A percentile compares a stretch with the other conserved stretches of the same genome.
phyloP scores from a whole-genome alignment of 2,329 filamentous ascomycete genomes.

The Rutstroemia sp. region DNA sequence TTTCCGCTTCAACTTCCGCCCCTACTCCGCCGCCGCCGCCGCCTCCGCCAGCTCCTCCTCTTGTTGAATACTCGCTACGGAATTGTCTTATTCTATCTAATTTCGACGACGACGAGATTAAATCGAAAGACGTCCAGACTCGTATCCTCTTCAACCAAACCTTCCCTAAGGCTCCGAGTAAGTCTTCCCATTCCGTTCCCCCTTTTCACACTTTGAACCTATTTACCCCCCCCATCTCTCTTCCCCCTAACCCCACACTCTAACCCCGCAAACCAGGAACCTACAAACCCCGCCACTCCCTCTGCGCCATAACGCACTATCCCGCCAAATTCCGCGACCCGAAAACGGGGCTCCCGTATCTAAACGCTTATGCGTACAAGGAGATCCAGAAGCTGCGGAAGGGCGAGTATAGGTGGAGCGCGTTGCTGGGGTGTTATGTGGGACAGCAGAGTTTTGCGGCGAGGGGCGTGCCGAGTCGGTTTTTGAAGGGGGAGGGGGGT shows the following conservation, averaged over 20 bases:
- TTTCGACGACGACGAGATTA: conserved; percentile 42
- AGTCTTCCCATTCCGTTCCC: conserved; percentile 16
- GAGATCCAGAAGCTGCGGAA: conserved; percentile 68
- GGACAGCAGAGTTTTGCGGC: conserved; percentile 60
- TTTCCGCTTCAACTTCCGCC: background rate
- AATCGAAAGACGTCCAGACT: conserved; percentile 46
- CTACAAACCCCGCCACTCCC: conserved; percentile 12
- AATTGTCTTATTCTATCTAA: conserved; percentile 52
- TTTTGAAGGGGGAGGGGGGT: conserved; percentile 34
- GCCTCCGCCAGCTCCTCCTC: conserved; percentile 16
- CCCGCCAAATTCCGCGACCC: conserved; percentile 81
- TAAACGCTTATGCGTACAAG: conserved; percentile 71
- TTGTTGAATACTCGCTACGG: conserved; percentile 44
- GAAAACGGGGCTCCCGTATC: conserved; percentile 73
- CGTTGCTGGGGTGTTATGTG: conserved; percentile 74
- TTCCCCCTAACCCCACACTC: background rate
- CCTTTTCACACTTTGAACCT: background rate
- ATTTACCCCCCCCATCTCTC: background rate
- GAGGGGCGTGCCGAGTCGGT: conserved; percentile 73
- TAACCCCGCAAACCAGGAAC: conserved; percentile 9
- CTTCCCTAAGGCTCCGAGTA: conserved; percentile 39
- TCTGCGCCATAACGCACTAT: conserved; percentile 78
- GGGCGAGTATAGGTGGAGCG: conserved; percentile 77
- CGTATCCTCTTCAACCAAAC: conserved; percentile 49
- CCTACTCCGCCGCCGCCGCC: conserved; percentile 12